A percentile compares a stretch with the other conserved stretches of the same genome.
phyloP scores from a whole-genome alignment of 176 grass and related monocot species.

The Triticum monococcum region DNA sequence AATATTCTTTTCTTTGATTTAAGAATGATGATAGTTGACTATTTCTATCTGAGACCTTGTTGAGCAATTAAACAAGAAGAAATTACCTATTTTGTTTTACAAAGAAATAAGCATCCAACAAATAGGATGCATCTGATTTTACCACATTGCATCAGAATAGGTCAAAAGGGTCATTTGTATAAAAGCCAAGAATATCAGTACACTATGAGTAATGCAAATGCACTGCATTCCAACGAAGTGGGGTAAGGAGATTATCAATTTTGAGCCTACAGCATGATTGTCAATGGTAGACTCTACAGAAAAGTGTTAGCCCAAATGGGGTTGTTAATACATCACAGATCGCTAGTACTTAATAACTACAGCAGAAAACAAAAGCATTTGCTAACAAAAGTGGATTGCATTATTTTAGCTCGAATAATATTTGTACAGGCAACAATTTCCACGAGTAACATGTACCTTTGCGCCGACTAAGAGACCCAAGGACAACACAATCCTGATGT shows the following conservation, averaged over 20 bases:
- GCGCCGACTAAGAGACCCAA: slow-evolving; percentile 84
- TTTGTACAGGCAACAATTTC: neutral
- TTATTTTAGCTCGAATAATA: neutral
- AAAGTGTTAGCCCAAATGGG: neutral
- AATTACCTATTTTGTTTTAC: neutral
- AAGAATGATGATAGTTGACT: neutral
- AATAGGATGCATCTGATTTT: slow-evolving; percentile 1
- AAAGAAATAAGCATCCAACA: neutral
- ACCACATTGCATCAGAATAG: slow-evolving; percentile 4
- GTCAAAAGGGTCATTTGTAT: neutral
- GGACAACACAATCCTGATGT: slow-evolving; percentile 70
- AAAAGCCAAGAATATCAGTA: neutral
- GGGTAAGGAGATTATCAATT: slow-evolving; percentile 1
- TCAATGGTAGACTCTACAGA: slow-evolving; percentile 12
- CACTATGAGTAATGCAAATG: neutral
- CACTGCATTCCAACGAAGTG: neutral
- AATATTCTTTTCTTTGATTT: slow-evolving; percentile 14
- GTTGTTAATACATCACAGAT: neutral
- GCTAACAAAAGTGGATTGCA: neutral
- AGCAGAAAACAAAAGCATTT: neutral
- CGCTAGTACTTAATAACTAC: neutral
- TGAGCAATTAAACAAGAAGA: neutral
- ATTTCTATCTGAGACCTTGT: neutral
- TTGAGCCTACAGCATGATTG: neutral
- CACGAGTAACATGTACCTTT: slow-evolving; percentile 57